A percentile compares a stretch with the other conserved stretches of the same genome.
Conservation (phyloP, 345 rosid species). For the Salix viminalis region DNA sequence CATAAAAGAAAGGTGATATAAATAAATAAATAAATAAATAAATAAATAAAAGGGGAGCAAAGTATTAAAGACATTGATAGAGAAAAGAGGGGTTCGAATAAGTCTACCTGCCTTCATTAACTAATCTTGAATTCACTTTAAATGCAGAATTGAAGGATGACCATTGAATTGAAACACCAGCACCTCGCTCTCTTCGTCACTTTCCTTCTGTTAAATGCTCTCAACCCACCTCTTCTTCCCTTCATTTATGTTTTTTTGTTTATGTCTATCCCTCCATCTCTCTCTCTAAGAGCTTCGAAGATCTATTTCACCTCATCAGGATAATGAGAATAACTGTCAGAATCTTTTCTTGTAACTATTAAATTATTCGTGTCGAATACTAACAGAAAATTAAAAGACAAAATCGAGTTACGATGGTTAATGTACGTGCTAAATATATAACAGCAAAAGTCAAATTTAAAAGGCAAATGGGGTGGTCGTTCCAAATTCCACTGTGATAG, state of each 20-base stretch:
- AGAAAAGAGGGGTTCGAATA: conserved; percentile 16
- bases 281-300: background rate
- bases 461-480: background rate
- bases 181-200: conserved; percentile 44
- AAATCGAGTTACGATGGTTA: background rate
- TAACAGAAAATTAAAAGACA: too few species aligned
- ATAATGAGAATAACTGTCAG: conserved; percentile 8
- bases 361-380: background rate
- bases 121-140: conserved; percentile 44
- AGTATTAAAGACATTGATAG: conserved; percentile 27
- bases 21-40: background rate
- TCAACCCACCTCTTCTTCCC: conserved; percentile 46
- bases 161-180: conserved; percentile 30
- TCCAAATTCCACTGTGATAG: background rate
- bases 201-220: conserved; percentile 36
- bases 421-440: background rate
- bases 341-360: background rate
- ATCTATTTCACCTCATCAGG: background rate
- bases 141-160: conserved; percentile 50
- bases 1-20: too few species aligned
- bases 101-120: conserved; percentile 52
- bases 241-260: conserved; percentile 35
- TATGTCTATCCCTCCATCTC: background rate
- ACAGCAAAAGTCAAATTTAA: background rate
- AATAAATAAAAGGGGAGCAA: conserved; percentile 14